Percentiles rank a stretch among this genome's conserved stretches.
Conservation (phyloP, 2,329 filamentous ascomycete genomes). For the Aaosphaeria pasadenensis region DNA sequence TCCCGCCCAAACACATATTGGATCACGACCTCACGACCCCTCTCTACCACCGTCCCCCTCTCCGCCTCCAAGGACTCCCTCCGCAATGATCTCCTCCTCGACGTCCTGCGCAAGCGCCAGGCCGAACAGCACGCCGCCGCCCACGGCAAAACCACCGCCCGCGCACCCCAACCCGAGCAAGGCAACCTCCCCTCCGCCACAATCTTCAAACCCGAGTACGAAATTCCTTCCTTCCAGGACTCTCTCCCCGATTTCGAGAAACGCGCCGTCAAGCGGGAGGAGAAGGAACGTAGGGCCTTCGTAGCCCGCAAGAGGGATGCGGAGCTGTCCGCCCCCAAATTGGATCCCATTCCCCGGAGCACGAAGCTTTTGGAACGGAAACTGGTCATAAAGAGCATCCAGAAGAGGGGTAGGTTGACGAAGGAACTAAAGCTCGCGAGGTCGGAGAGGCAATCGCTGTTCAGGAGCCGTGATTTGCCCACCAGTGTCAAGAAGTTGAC, state of each 20-base stretch:
- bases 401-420: constrained; percentile 63
- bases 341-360: constrained; percentile 72
- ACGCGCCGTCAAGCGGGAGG: constrained; percentile 8
- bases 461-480: constrained; percentile 70
- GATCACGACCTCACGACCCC: constrained; percentile 5
- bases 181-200: constrained; percentile 17
- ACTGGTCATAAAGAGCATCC: constrained; percentile 76
- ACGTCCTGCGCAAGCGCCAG: constrained; percentile 41
- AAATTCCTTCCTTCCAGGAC: constrained; percentile 22
- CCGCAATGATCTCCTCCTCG: constrained; percentile 61
- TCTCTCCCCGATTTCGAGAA: constrained; percentile 15
- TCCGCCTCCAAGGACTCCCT: not conserved
- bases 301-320: constrained; percentile 5
- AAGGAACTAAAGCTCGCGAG: constrained; percentile 66
- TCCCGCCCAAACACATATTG: not conserved
- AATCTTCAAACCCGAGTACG: constrained; percentile 21
- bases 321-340: constrained; percentile 56
- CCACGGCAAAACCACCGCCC: not conserved
- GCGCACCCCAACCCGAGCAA: constrained; percentile 10
- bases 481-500: constrained; percentile 91
- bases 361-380: constrained; percentile 77
- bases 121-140: not conserved
- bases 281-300: constrained; percentile 6
- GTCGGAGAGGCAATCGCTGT: constrained; percentile 56
- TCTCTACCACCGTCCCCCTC: not conserved